Evolutionary conservation across 805 yeast species (phyloP).

Genomic region (Candida fluviatilis): DNA sequence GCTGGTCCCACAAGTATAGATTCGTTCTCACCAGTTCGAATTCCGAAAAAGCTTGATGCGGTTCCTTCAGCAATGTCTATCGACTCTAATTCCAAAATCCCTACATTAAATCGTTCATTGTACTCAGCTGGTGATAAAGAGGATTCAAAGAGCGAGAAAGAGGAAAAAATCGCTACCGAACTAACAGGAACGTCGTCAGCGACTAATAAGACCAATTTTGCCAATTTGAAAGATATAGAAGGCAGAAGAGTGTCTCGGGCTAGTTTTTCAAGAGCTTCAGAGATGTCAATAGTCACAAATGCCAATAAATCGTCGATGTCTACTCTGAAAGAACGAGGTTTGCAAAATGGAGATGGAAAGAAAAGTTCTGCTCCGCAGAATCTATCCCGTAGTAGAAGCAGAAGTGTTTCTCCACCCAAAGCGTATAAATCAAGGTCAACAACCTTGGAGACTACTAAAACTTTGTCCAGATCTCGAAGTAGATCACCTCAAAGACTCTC

Average conservation of each 20-base stretch:
- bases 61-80: background rate
- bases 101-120: background rate
- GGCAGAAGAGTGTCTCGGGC: background rate
- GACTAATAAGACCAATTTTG: background rate
- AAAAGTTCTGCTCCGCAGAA: no score
- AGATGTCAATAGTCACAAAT: no score
- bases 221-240: background rate
- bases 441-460: background rate
- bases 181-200: background rate
- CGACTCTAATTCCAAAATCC: background rate
- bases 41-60: background rate
- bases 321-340: no score
- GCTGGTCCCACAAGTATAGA: background rate
- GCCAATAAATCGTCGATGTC: no score
- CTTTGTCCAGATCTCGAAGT: no score
- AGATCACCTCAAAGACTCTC: background rate
- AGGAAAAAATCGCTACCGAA: background rate
- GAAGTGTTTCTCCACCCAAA: background rate
- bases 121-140: background rate
- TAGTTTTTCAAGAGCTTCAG: background rate
- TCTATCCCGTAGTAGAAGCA: constrained; percentile 1
- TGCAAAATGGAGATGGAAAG: no score
- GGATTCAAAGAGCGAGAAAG: background rate
- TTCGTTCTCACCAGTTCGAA: constrained; percentile 2
- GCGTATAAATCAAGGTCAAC: background rate